These are phyloP conservation scores for Lignosus rhinocerotis DNA, from an alignment of 1,284 basidiomycete genomes.

Conservation along the genomic window DNA sequence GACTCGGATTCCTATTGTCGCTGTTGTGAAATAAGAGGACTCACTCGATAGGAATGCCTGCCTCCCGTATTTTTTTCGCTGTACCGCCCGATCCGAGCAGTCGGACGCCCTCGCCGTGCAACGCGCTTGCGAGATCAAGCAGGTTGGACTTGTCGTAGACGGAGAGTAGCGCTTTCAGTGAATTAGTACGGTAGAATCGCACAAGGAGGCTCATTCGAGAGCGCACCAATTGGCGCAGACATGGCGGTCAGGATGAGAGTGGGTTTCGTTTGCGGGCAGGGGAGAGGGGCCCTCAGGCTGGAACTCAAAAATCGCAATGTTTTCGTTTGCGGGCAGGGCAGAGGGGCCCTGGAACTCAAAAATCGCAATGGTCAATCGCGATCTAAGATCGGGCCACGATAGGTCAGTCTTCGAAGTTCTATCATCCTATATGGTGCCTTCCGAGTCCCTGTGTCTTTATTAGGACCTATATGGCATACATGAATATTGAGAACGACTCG, in stretches of 20 bases:
- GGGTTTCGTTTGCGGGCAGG: no score
- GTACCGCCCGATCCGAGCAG: constrained; percentile 96
- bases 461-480: background rate
- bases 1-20: background rate
- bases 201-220: background rate
- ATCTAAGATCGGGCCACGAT: constrained; percentile 20
- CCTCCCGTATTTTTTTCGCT: constrained; percentile 95
- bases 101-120: constrained; percentile 81
- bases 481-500: background rate
- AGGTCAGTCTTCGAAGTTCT: background rate
- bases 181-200: constrained; percentile 3
- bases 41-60: constrained; percentile 88
- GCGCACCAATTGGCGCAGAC: constrained; percentile 39
- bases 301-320: constrained; percentile 21
- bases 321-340: no score
- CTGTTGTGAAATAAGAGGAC: constrained; percentile 31
- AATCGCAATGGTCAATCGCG: constrained; percentile 20
- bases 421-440: background rate
- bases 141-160: constrained; percentile 97
- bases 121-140: constrained; percentile 85
- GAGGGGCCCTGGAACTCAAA: constrained; percentile 16
- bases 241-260: constrained; percentile 24
- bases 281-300: background rate
- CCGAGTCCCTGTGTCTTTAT: background rate
- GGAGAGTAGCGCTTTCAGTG: constrained; percentile 77